Evolutionary conservation across 306 rosid genomes (phyloP).

Genomic region (Rubus idaeus): DNA sequence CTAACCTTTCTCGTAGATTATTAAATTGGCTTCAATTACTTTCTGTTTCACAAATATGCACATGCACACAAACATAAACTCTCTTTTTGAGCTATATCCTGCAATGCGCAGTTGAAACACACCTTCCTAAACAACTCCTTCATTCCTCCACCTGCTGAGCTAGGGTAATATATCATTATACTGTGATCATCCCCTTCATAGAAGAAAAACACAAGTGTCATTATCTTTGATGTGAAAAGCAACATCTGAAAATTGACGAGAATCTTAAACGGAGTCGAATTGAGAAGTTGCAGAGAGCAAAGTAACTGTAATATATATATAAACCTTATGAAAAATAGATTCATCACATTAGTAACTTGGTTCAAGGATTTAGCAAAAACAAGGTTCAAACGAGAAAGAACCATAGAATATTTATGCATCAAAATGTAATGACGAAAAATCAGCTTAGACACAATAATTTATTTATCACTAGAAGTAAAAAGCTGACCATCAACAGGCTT

Average conservation of each 20-base stretch:
- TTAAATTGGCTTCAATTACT: not conserved
- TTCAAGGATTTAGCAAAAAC: conserved; percentile 4
- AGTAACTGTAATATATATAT: not conserved
- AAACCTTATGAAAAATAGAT: not conserved
- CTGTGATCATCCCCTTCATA: conserved; percentile 92
- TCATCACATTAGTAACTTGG: not conserved
- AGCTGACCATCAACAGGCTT: conserved; percentile 94
- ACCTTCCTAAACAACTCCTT: conserved; percentile 98
- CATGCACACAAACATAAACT: conserved; percentile 8
- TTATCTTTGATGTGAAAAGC: conserved; percentile 28
- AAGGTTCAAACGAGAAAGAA: not conserved
- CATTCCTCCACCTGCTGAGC: conserved; percentile 99
- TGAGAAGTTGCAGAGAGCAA: conserved; percentile 17
- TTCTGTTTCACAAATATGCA: not conserved
- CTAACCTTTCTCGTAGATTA: not conserved
- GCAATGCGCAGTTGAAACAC: conserved; percentile 37
- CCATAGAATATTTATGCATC: not conserved
- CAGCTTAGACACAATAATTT: conserved; percentile 25
- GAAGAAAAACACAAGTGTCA: conserved; percentile 38
- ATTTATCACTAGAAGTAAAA: conserved; percentile 19
- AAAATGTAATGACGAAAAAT: conserved; percentile 12
- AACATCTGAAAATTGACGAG: conserved; percentile 22
- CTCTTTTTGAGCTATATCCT: conserved; percentile 21
- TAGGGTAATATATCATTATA: conserved; percentile 98
- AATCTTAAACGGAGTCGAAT: conserved; percentile 18